Base-by-base conservation (phyloP, 2,329 filamentous ascomycete species). In the Talaromyces albobiverticillius region DNA sequence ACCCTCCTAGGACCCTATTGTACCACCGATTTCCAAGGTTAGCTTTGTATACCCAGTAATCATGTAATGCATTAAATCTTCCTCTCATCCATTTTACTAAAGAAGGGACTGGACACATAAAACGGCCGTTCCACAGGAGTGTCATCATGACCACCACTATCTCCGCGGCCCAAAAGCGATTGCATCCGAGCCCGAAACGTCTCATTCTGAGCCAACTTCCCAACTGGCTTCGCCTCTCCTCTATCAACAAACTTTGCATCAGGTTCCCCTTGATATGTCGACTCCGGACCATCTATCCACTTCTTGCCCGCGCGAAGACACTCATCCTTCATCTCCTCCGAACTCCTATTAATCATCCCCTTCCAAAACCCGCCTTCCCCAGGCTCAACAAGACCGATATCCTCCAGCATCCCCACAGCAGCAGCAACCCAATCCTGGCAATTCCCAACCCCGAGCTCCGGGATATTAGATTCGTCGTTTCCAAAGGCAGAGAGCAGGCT, bases 91-190 rank as follows among this genome's bases (percentile, higher is more conserved):
- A 36, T 48, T 16, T 10, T 34, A 38, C 57, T 60, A 20, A 57
- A 60, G 14, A 61, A 59, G 0, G 55, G 60, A 54, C 55, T 61
- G 11, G 60, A 60, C 8, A 61, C 43, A 53, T 58, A 59, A 41
- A 61, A 58, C 11, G 59, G 57, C 23, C 57, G 11, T 13, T 55
- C 58, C 4, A 31, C 7, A 38, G 43, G 10, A 4, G 20, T 38
- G 25, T 25, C 23, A 18, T n/a, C 14, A 9, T 16, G 18, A n/a
- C 45, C 16, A 14, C 25, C n/a, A n/a, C n/a, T n/a, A n/a, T n/a
- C n/a, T n/a, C n/a, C n/a, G n/a, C n/a, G n/a, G 11, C 58, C 48
- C 29, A 50, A 23, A 34, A 61, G 51, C n/a, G 46, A 40, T 47
- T 53, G 52, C 54, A 61, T 62, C 3, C 54, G 51, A 26, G 32